Conservation (phyloP, 495 filamentous ascomycete species). For the Podospora pseudoanserina region DNA sequence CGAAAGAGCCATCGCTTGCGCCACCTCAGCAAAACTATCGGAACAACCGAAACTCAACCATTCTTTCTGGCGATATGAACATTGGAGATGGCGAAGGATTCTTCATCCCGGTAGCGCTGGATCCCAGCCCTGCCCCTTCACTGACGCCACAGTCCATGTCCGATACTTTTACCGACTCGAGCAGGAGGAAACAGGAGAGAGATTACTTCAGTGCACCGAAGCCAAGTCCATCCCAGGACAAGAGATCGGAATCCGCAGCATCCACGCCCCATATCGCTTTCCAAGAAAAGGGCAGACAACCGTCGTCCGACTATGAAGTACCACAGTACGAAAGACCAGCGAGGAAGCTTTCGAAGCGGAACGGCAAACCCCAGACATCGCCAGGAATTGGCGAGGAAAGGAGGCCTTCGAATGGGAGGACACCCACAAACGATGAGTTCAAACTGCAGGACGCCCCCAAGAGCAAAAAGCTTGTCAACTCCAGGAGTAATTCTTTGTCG, state of each 20-base stretch:
- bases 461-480: constrained; percentile 56
- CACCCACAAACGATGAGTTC: constrained; percentile 53
- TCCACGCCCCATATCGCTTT: constrained; percentile 85
- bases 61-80: constrained; percentile 60
- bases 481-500: constrained; percentile 63
- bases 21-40: constrained; percentile 75
- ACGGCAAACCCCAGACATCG: constrained; percentile 40
- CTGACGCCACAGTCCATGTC: constrained; percentile 58
- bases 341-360: constrained; percentile 47
- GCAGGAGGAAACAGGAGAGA: constrained; percentile 44
- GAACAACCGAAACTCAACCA: constrained; percentile 68
- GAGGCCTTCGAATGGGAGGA: constrained; percentile 32
- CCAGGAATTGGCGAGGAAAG: constrained; percentile 41
- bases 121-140: constrained; percentile 68
- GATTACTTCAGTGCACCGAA: constrained; percentile 52
- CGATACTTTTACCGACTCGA: constrained; percentile 38
- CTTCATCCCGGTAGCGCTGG: constrained; percentile 86
- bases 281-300: constrained; percentile 76
- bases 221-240: constrained; percentile 28
- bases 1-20: constrained; percentile 56
- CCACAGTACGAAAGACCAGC: constrained; percentile 38
- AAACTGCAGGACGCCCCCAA: constrained; percentile 73
- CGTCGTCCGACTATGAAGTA: constrained; percentile 49
- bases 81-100: constrained; percentile 65
- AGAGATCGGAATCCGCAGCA: constrained; percentile 40